These are phyloP conservation scores for Pugionium cornutum DNA, from an alignment of 345 rosid species.

Conservation along the genomic window DNA sequence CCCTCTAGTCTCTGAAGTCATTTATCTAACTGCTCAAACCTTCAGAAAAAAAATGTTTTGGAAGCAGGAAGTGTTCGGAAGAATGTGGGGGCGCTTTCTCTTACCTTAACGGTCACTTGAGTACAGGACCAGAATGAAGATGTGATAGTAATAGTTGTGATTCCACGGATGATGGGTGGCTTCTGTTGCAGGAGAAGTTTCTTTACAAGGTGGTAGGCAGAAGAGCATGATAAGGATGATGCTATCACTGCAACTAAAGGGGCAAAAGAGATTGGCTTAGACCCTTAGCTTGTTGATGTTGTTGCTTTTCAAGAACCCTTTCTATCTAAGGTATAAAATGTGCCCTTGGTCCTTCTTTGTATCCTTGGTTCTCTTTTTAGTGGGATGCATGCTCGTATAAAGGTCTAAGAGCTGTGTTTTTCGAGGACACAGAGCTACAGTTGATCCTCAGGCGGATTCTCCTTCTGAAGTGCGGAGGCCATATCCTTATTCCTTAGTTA, in stretches of 20 bases:
- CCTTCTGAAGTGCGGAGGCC: too few species aligned
- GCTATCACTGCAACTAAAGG: constrained; percentile 60
- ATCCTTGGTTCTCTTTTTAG: not conserved
- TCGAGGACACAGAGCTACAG: not conserved
- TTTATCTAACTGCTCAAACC: constrained; percentile 4
- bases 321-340: constrained; percentile 64
- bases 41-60: constrained; percentile 4
- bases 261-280: constrained; percentile 58
- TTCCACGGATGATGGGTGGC: constrained; percentile 16
- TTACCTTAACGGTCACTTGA: too few species aligned
- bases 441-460: too few species aligned
- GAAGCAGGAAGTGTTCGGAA: not conserved
- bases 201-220: constrained; percentile 70
- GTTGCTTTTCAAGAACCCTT: constrained; percentile 70
- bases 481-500: too few species aligned
- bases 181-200: constrained; percentile 59
- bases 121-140: not conserved
- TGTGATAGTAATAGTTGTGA: constrained; percentile 5
- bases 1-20: constrained; percentile 1
- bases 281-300: constrained; percentile 59
- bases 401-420: constrained; percentile 4
- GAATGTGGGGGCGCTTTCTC: too few species aligned
- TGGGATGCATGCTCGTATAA: constrained; percentile 4
- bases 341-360: not conserved
- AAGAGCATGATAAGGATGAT: constrained; percentile 62